Base-by-base conservation (phyloP, 495 filamentous ascomycete genomes). In the Thermochaetoides thermophila region DNA sequence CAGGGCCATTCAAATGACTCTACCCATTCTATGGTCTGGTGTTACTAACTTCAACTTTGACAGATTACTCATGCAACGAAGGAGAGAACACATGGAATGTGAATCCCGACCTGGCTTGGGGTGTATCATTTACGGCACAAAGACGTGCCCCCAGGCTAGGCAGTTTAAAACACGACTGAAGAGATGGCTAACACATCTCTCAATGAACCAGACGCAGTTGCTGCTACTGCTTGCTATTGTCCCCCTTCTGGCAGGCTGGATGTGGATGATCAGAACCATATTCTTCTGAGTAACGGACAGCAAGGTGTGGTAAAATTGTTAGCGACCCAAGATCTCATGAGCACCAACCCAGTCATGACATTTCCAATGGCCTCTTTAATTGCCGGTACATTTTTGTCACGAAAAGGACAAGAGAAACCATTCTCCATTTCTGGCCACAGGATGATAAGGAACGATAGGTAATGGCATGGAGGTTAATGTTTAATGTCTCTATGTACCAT, bases 61-160 rank as follows among this genome's bases (percentile, higher is more conserved):
- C 17, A 68, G 68, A 14, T 37, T 70, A 3, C 44, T 70, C 10
- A 71, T 71, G 66, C 60, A 62, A 33, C 53, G 66, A 13, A 46
- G 66, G 26, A 49, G 68, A 34, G 60, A 68, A 38, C 68, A 71
- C 34, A 44, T 60, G 3, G 68, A 69, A 44, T 71, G 66, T 38
- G 66, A 70, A 37, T 60, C 58, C 3, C 55, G 61, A 17, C 61
- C 59, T 7, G 68, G 65, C 3, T 43, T 68, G 13, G 68, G 66
- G 1, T 70, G 68, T 38, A 44, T 70, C 14, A 53, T 71, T 7
- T 66, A 62, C 21, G 66, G 64, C 6, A 70, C 64, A 2, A 42
- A 34, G 7, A 49, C 39, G 1, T 71, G 67, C 22, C 28, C 46
- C 3, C 56, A 66, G 18, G 36, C 45, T 5, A 45, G 50, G 9